Evolutionary conservation across 2,329 filamentous ascomycete genomes (phyloP).

Genomic region (Venturia effusa): DNA sequence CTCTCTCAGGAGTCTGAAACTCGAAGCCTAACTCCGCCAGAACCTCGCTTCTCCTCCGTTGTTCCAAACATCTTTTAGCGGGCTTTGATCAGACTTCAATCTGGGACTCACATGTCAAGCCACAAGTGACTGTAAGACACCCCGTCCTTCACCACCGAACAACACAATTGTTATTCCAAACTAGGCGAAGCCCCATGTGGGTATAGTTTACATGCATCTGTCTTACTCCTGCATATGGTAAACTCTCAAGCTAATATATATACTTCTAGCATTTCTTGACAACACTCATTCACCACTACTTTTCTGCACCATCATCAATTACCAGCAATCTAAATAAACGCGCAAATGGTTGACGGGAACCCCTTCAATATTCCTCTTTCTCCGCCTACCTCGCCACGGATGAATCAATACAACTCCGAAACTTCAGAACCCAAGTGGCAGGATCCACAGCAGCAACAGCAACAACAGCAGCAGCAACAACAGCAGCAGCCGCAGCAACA

Average conservation of each 20-base stretch:
- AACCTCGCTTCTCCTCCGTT: background rate
- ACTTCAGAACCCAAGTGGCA: conserved; percentile 34
- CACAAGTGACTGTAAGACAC: background rate
- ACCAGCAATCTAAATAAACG: background rate
- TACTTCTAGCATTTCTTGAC: background rate
- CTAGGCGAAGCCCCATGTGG: background rate
- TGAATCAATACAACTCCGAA: conserved; percentile 36
- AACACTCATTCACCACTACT: conserved; percentile 6
- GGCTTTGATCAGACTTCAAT: background rate
- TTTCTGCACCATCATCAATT: background rate
- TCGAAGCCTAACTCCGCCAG: background rate
- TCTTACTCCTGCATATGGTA: background rate
- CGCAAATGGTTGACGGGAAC: conserved; percentile 32
- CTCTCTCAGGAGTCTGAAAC: background rate
- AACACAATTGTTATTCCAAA: background rate
- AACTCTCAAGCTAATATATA: background rate
- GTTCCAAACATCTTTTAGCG: background rate
- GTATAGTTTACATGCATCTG: background rate
- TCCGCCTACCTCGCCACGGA: conserved; percentile 39
- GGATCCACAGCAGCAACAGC: conserved; percentile 23
- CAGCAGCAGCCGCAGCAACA: conserved; percentile 22
- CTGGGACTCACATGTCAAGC: background rate
- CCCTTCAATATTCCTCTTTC: conserved; percentile 34
- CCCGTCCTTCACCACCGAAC: background rate
- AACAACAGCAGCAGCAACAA: conserved; percentile 30